Evolutionary conservation across 2,329 filamentous ascomycete species (phyloP).

Genomic region (Exophiala viscosa): DNA sequence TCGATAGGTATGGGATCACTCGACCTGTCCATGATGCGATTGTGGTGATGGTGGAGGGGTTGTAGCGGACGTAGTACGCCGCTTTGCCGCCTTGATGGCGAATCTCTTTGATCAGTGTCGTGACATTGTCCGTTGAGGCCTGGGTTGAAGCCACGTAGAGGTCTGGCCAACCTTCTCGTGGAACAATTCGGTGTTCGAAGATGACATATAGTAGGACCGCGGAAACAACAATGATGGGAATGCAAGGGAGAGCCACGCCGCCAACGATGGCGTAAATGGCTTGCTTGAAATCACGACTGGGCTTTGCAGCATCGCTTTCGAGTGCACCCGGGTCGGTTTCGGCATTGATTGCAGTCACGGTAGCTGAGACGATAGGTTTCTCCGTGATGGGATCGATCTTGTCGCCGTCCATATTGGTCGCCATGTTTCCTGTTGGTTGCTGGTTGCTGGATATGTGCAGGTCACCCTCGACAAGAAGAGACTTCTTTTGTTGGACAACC

Average conservation of each 20-base stretch:
- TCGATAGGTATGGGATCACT: constrained; percentile 16
- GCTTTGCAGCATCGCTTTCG: not conserved
- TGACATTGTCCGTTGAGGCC: not conserved
- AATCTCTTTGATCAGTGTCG: not conserved
- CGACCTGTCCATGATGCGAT: constrained; percentile 19
- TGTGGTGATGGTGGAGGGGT: constrained; percentile 16
- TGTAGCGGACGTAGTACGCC: constrained; percentile 19
- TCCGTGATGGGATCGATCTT: constrained; percentile 1
- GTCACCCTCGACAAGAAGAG: not conserved
- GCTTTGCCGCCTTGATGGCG: constrained; percentile 11
- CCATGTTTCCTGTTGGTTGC: not conserved
- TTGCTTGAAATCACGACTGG: not conserved
- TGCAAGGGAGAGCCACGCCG: constrained; percentile 9
- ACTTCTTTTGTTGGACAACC: not conserved
- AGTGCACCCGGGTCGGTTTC: not conserved
- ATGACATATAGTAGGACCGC: constrained; percentile 7
- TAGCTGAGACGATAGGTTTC: not conserved
- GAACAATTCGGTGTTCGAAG: constrained; percentile 5
- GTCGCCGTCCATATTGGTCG: not conserved
- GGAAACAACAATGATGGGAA: constrained; percentile 8
- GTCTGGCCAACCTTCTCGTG: not conserved
- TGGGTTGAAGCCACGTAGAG: not conserved
- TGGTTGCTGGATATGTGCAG: too few species aligned
- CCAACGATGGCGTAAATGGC: constrained; percentile 6
- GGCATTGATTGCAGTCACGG: not conserved